Conservation (phyloP, 2,329 filamentous ascomycete genomes). For the Acephala macrosclerotiorum region DNA sequence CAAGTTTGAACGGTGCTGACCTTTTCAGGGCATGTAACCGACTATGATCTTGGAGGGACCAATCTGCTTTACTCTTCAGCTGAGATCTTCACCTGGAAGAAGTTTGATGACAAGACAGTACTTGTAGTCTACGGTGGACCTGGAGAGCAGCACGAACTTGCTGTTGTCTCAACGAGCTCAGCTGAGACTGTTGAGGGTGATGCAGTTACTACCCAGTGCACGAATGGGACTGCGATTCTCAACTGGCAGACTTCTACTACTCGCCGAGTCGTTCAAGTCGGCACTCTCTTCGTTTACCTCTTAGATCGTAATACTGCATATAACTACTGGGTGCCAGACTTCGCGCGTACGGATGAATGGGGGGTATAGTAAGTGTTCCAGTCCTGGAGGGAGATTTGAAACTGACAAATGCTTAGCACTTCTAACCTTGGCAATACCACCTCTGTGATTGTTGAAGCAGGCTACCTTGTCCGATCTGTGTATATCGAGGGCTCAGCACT, state of each 20-base stretch:
- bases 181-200: conserved; percentile 43
- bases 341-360: conserved; percentile 50
- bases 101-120: conserved; percentile 63
- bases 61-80: conserved; percentile 72
- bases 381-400: not conserved
- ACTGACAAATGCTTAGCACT: conserved; percentile 32
- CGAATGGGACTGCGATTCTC: conserved; percentile 53
- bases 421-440: conserved; percentile 45
- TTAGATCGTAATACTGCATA: conserved; percentile 71
- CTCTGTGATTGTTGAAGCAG: conserved; percentile 67
- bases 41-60: conserved; percentile 68
- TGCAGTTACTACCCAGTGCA: conserved; percentile 44
- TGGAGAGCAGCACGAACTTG: conserved; percentile 69
- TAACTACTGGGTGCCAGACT: conserved; percentile 71
- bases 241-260: conserved; percentile 63
- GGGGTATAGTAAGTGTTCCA: conserved; percentile 40
- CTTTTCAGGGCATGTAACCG: conserved; percentile 53
- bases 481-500: conserved; percentile 62
- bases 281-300: conserved; percentile 41
- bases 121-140: conserved; percentile 70
- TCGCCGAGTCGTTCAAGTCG: conserved; percentile 59
- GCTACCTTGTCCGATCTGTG: conserved; percentile 70
- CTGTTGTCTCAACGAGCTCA: conserved; percentile 48
- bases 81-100: conserved; percentile 75
- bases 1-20: not conserved